A percentile compares a stretch with the other conserved stretches of the same genome.
phyloP scores from a whole-genome alignment of 306 rosid species.

The Rosa lucieae region DNA sequence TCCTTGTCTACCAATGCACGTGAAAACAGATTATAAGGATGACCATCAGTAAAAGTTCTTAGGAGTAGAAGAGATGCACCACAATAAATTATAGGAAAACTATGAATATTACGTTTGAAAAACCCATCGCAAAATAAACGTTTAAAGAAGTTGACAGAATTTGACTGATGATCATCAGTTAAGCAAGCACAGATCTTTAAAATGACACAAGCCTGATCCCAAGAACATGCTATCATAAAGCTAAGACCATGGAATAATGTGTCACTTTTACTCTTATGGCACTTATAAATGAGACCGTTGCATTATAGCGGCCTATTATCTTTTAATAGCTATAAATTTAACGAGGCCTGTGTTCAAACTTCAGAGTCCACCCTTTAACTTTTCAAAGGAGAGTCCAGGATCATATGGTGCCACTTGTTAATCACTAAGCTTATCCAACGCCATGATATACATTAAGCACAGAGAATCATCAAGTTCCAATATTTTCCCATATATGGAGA shows the following conservation, averaged over 20 bases:
- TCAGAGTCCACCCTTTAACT: background rate
- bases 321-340: background rate
- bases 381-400: background rate
- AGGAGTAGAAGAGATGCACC: conserved; percentile 4
- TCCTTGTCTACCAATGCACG: conserved; percentile 67
- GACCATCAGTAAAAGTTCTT: background rate
- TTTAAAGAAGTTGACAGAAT: conserved; percentile 1
- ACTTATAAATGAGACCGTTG: background rate
- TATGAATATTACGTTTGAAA: background rate
- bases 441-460: background rate
- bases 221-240: background rate
- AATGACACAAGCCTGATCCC: background rate
- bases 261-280: background rate
- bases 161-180: background rate
- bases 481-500: background rate
- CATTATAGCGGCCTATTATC: background rate
- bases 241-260: background rate
- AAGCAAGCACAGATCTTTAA: background rate
- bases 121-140: conserved; percentile 2
- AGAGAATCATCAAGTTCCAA: background rate
- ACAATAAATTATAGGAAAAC: background rate
- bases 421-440: background rate
- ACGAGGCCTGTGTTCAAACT: background rate
- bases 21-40: conserved; percentile 13
- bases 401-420: background rate